phyloP scores from a whole-genome alignment of 805 yeast genomes.

The Kockiozyma suomiensis region DNA sequence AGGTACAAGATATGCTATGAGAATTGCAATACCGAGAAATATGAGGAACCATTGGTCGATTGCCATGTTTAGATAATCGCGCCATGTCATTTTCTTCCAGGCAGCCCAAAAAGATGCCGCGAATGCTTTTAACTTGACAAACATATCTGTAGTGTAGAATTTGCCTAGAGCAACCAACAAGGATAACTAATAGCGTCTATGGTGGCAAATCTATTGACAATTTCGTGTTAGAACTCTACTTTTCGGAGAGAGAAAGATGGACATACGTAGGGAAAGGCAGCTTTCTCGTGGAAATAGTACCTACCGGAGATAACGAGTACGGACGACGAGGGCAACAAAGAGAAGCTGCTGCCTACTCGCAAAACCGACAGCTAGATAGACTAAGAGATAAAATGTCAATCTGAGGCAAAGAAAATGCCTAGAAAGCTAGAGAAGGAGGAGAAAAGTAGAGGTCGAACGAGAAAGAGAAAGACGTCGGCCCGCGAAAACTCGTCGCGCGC shows the following conservation, averaged over 20 bases:
- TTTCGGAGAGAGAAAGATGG: background rate
- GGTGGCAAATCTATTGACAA: too few species aligned
- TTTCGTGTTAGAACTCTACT: too few species aligned
- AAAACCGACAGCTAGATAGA: too few species aligned
- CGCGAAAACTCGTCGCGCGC: background rate
- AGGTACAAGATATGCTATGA: conserved; percentile 77
- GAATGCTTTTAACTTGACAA: background rate
- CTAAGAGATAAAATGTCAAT: too few species aligned
- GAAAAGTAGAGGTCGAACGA: background rate
- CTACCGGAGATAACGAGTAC: background rate
- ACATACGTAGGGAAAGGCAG: background rate
- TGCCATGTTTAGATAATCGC: conserved; percentile 15
- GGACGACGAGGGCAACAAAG: background rate
- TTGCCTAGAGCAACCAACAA: too few species aligned
- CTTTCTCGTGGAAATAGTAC: too few species aligned
- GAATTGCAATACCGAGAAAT: conserved; percentile 68
- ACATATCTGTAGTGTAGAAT: background rate
- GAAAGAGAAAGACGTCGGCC: background rate
- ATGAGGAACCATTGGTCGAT: conserved; percentile 69
- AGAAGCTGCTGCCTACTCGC: background rate
- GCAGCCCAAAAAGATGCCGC: conserved; percentile 8
- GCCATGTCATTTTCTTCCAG: conserved; percentile 18
- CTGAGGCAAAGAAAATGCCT: too few species aligned
- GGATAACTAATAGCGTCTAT: too few species aligned
- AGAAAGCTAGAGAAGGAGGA: background rate